Base-by-base conservation (phyloP, 139 green algal species). In the Haematococcus sp. region DNA sequence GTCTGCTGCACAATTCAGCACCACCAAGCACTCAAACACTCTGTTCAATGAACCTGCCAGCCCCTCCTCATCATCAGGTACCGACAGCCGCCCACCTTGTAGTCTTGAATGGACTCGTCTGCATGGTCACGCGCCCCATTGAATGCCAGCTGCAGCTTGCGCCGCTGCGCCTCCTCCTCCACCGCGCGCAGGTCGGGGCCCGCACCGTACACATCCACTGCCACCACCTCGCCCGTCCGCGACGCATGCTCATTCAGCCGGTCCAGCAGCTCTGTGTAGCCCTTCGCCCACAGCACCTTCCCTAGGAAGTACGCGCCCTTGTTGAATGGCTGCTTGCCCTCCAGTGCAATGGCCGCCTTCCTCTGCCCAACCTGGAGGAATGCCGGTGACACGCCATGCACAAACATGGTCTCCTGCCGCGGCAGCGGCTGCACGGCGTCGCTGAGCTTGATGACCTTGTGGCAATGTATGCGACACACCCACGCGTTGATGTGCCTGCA, bases 381-480 rank as follows among this genome's bases (percentile, higher is more conserved):
- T 13, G 85, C 82, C 2, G 91, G 87, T 0, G 90, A 93, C 54
- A 99, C 95, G 40, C 95, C 95, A 76, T 99, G 95, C 67, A 99
- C 92, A 85, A 98, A 98, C 81, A 93, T 84, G 30, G 93, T 97
- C 49, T 83, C 86, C 67, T 95, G 77, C 16, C 91, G 85, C 28
- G 95, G 93, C 58, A 99, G 84, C 23, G 86, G 66, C 87, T 99
- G 96, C 78, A 98, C 97, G 7, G 95, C 96, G 73, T 96, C 96
- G 2, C 83, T 94, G 32, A 99, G 92, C 86, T 98, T 98, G 64
- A 99, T 89, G 32, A 97, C 91, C 86, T 98, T 96, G 92, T 98
- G 88, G 81, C 92, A 98, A 87, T 98, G 91, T 52, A 88, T 73
- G 67, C 93, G 84, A 69, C 83, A 93, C 51, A 97, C 85, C 83